Evolutionary conservation across 2,329 filamentous ascomycete genomes (phyloP).

Genomic region (Phaeosphaeria sp.): DNA sequence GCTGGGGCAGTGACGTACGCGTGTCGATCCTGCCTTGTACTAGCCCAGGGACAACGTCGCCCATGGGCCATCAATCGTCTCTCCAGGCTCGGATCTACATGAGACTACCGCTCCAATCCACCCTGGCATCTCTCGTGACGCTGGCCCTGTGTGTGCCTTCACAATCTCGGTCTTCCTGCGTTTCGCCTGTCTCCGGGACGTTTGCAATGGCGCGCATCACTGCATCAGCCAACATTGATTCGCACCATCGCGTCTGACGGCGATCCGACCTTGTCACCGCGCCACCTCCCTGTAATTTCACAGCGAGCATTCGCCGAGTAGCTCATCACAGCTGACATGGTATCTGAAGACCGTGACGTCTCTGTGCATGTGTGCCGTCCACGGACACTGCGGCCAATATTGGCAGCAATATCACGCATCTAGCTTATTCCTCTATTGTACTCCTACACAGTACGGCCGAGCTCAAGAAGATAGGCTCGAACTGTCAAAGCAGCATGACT

Average conservation of each 20-base stretch:
- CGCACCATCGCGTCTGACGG: neutral
- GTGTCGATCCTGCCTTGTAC: neutral
- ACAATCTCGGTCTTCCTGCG: neutral
- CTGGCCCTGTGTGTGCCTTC: neutral
- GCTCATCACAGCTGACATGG: neutral
- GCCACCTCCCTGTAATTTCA: neutral
- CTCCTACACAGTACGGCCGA: neutral
- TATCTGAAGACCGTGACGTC: too few relatives aligned
- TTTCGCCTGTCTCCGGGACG: neutral
- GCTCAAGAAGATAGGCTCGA: neutral
- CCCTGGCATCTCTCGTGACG: neutral
- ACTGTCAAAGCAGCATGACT: too few relatives aligned
- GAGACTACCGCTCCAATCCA: neutral
- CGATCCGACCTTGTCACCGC: neutral
- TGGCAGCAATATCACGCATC: neutral
- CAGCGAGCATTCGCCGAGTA: neutral
- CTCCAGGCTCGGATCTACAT: too few relatives aligned
- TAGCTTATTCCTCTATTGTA: neutral
- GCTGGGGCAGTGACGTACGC: conserved; percentile 6
- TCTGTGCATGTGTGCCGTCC: neutral
- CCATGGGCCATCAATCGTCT: too few relatives aligned
- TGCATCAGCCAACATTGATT: neutral
- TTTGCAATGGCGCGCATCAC: neutral
- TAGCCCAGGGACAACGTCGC: neutral
- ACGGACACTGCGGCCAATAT: neutral